Evolutionary conservation across 1,139 yeast genomes (phyloP), one percentile per base, ranked within the genome.

Genomic region (Citeromyces hawaiiensis): DNA sequence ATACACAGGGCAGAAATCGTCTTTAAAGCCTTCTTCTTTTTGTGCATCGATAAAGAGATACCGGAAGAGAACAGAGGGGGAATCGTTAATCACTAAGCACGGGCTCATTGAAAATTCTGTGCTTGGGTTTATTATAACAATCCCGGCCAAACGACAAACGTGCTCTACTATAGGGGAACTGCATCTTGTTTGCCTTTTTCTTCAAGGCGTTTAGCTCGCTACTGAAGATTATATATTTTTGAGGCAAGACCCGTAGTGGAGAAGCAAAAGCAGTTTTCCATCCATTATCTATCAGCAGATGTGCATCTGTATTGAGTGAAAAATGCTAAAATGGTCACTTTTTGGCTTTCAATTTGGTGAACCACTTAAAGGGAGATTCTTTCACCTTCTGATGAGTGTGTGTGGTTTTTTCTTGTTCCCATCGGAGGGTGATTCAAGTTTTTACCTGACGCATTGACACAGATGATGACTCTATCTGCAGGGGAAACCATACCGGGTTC

Each of bases 221-320:
- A 33, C 59, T 66, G 46, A 70, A 66, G 52, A 61, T 65, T 38
- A 54, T 64, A 48, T 45, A 49, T 65, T 36, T 66, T 58, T 42
- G 65, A 63, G 47, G 59, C 68, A 19, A 59, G 69, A 47, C 63
- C 68, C 30, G 57, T 65, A 45, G 63, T 65, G 31, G 66, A 63
- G 42, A 66, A 65, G 46, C 71, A 66, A 44, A 59, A 60, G 39
- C 60, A 59, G 36, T 65, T 59, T 48, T 66, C 68, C 2, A 49
- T 67, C 42, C 66, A 66, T 45, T 60, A 63, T 41, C 71, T 71
- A 31, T 59, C 69, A 17, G 70, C 72, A n/a, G 72, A 67, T 48
- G 68, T 32, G 66, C 70, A 2, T 56, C 64, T 23, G 61, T 66
- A 40, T 44, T 64, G 7, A 53, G 64, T 18, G 66, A 63, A 42